Evolutionary conservation across 169 alveolate genomes (phyloP).

Genomic region (Cardiosporidium cionae): DNA sequence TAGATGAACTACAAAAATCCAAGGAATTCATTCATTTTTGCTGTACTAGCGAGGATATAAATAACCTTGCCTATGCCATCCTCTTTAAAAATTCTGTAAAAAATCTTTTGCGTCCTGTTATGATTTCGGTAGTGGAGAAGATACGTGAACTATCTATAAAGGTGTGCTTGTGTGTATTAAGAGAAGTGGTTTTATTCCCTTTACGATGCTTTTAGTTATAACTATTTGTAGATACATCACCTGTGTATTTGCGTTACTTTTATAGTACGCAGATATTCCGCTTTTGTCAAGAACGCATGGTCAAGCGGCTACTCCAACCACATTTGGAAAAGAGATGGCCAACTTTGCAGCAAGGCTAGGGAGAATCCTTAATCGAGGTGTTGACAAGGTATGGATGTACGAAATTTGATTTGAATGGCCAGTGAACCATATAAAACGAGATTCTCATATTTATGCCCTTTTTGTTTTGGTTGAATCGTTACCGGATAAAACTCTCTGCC

Average conservation of each 20-base stretch:
- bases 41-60: constrained; percentile 88
- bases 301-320: constrained; percentile 92
- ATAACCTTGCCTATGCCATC: constrained; percentile 78
- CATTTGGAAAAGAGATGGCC: constrained; percentile 72
- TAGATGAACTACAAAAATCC: background rate
- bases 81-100: constrained; percentile 43
- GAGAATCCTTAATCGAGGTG: constrained; percentile 19
- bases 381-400: background rate
- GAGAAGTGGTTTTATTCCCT: too few species aligned
- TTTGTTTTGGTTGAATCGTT: too few species aligned
- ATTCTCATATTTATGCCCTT: too few species aligned
- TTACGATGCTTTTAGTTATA: too few species aligned
- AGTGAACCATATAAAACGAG: too few species aligned
- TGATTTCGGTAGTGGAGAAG: too few species aligned
- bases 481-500: too few species aligned
- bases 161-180: too few species aligned
- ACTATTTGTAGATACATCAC: too few species aligned
- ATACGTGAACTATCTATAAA: too few species aligned
- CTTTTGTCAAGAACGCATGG: constrained; percentile 92
- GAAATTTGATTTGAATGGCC: background rate
- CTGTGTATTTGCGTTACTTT: background rate
- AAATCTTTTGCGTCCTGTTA: background rate
- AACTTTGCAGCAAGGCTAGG: background rate
- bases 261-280: constrained; percentile 68
- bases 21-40: constrained; percentile 23